A percentile compares a stretch with the other conserved stretches of the same genome.
Conservation (phyloP, 805 yeast species). For the Priceomyces carsonii region DNA sequence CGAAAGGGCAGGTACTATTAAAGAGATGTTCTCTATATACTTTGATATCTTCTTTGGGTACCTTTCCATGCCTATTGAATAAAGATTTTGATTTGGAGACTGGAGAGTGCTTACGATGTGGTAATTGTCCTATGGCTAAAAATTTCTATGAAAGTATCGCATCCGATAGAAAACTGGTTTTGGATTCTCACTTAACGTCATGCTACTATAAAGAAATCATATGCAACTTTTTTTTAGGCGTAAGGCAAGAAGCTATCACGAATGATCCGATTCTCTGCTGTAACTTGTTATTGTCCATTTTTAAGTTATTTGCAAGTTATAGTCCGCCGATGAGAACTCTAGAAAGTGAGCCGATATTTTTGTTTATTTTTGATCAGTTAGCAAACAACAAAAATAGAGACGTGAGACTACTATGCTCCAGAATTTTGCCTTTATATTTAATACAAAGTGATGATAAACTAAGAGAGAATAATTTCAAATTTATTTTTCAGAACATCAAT, state of each 20-base stretch:
- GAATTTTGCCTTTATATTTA: slow-evolving; percentile 56
- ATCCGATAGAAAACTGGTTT: slow-evolving; percentile 20
- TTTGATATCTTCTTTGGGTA: slow-evolving; percentile 40
- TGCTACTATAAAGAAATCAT: slow-evolving; percentile 25
- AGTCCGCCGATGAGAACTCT: slow-evolving; percentile 41
- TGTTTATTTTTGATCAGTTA: slow-evolving; percentile 42
- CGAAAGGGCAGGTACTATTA: slow-evolving; percentile 5
- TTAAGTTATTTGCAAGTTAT: slow-evolving; percentile 52
- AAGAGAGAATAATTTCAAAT: slow-evolving; percentile 42
- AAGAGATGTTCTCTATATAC: slow-evolving; percentile 20
- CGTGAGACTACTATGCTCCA: slow-evolving; percentile 52
- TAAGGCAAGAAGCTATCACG: slow-evolving; percentile 9
- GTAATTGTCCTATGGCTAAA: slow-evolving; percentile 21
- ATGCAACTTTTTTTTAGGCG: slow-evolving; percentile 16
- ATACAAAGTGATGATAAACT: slow-evolving; percentile 37
- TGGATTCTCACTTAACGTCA: slow-evolving; percentile 21
- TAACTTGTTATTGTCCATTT: slow-evolving; percentile 49
- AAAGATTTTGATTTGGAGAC: slow-evolving; percentile 33
- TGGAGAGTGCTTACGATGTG: slow-evolving; percentile 41
- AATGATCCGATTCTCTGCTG: slow-evolving; percentile 28
- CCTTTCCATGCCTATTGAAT: slow-evolving; percentile 42
- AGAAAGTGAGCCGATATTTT: slow-evolving; percentile 30
- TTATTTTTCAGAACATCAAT: slow-evolving; percentile 44
- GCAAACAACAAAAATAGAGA: slow-evolving; percentile 49
- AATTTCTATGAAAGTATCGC: slow-evolving; percentile 25